A percentile compares a stretch with the other conserved stretches of the same genome.
Evolutionary conservation across 2,329 filamentous ascomycete genomes (phyloP).

Genomic region (Penicillium sp.): DNA sequence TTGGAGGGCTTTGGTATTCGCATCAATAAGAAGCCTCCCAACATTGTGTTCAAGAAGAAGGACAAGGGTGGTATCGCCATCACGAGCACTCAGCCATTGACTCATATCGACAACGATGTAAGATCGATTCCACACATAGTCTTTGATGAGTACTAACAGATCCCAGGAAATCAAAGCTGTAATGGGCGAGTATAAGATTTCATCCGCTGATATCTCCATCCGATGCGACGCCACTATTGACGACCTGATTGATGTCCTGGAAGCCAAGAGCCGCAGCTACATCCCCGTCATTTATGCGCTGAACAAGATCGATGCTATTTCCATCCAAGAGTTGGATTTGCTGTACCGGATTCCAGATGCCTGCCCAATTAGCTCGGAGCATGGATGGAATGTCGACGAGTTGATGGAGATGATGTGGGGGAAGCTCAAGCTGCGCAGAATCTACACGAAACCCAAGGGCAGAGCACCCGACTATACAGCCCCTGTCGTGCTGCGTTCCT

Average conservation of each 20-base stretch:
- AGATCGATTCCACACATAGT: slow-evolving; percentile 16
- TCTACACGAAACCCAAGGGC: slow-evolving; percentile 98
- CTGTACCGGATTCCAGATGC: slow-evolving; percentile 96
- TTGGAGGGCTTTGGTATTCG: slow-evolving; percentile 96
- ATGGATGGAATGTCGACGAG: slow-evolving; percentile 98
- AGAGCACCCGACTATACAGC: slow-evolving; percentile 87
- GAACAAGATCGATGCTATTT: slow-evolving; percentile 98
- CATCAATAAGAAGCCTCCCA: slow-evolving; percentile 95
- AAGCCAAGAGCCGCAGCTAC: slow-evolving; percentile 91
- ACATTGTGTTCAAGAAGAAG: slow-evolving; percentile 99
- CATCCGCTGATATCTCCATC: slow-evolving; percentile 95
- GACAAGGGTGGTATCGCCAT: slow-evolving; percentile 97
- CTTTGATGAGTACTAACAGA: slow-evolving; percentile 14
- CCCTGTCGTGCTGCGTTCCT: slow-evolving; percentile 83
- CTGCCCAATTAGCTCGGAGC: slow-evolving; percentile 94
- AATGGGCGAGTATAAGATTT: slow-evolving; percentile 95
- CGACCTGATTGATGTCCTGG: slow-evolving; percentile 92
- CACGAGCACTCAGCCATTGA: slow-evolving; percentile 87
- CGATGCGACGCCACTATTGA: slow-evolving; percentile 97
- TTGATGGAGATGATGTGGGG: slow-evolving; percentile 98
- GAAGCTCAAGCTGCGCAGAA: slow-evolving; percentile 82
- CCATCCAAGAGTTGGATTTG: slow-evolving; percentile 94
- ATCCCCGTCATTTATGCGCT: slow-evolving; percentile 99
- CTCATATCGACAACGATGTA: slow-evolving; percentile 83
- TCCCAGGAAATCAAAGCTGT: slow-evolving; percentile 86